phyloP scores from a whole-genome alignment of 1,284 basidiomycete genomes.

The Inonotus hispidus region DNA sequence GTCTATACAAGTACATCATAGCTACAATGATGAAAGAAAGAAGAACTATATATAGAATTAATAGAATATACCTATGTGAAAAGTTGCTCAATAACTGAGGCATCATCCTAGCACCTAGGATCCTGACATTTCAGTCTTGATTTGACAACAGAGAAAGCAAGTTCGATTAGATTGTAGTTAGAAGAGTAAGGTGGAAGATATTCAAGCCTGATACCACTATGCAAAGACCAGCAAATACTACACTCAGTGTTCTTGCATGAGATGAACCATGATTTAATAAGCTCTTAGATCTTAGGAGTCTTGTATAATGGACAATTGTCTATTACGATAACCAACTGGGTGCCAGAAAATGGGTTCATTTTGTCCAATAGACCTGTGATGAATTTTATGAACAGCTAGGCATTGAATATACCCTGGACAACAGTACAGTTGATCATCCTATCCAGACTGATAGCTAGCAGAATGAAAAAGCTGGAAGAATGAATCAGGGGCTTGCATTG shows the following conservation, averaged over 20 bases:
- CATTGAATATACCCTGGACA: slow-evolving; percentile 27
- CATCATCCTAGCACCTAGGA: not conserved
- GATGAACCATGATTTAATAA: not conserved
- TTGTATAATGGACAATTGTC: not conserved
- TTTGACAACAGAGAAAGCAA: slow-evolving; percentile 20
- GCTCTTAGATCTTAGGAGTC: not conserved
- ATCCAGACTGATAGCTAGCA: slow-evolving; percentile 29
- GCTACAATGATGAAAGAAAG: not conserved
- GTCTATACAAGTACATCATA: not conserved
- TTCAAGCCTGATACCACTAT: slow-evolving; percentile 16
- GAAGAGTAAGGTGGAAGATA: slow-evolving; percentile 22
- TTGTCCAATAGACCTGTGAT: slow-evolving; percentile 27
- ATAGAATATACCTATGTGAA: not conserved
- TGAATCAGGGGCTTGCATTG: too few relatives aligned
- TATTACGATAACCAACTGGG: slow-evolving; percentile 15
- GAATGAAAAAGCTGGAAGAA: slow-evolving; percentile 35
- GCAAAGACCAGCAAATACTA: not conserved
- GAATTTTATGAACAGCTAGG: slow-evolving; percentile 24
- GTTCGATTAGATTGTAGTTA: slow-evolving; percentile 23
- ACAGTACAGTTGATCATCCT: slow-evolving; percentile 23
- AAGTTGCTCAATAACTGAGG: not conserved
- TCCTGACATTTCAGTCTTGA: not conserved
- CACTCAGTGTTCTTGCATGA: too few relatives aligned
- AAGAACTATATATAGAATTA: not conserved
- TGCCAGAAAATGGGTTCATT: slow-evolving; percentile 26